Base-by-base conservation (phyloP, 495 filamentous ascomycete genomes). In the Aspergillus nidulans region DNA sequence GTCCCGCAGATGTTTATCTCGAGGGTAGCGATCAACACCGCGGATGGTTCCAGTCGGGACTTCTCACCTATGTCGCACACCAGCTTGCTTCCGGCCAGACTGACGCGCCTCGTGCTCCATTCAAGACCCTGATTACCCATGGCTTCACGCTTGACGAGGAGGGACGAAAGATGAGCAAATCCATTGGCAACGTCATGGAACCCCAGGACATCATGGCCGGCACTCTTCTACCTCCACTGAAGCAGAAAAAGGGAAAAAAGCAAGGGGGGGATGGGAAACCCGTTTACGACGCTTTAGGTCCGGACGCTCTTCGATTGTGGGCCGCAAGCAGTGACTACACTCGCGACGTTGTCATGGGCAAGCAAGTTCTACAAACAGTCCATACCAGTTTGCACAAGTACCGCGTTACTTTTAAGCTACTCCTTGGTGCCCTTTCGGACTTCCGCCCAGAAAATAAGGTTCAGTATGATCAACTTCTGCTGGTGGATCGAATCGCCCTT, bases 101-200 rank as follows among this genome's bases (percentile, higher is more conserved):
- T 24, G 57, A 67, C 41, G 60, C 69, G 57, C 38, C 63, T 53
- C 62, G 58, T 46, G 77, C 87, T 3, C 95, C 94, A 0, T 99
- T 90, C 76, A 86, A 82, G 55, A 86, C 82, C 26, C 77, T 97
- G 13, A 86, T 97, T 58, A 99, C 94, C 0, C 94, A 99, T 66
- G 94, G 94, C 0, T 99, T 99, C 62, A 92, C 89, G 3, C 77
- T 99, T 1, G 92, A 97, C 58, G 80, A 88, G 54, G 71, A 86
- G 10, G 92, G 92, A 20, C 89, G 87, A 57, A 99, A 99, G 66
- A 99, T 99, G 94, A 96, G 91, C 67, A 99, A 99, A 68, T 96
- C 90, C 2, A 74, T 96, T 15, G 94, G 95, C n/a, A 97, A 99
- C 64, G 80, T 87, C 41, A 83, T 97, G 51, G 77, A 82, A 0